Conservation (phyloP, 75 land plant genomes). For the Picea glauca region DNA sequence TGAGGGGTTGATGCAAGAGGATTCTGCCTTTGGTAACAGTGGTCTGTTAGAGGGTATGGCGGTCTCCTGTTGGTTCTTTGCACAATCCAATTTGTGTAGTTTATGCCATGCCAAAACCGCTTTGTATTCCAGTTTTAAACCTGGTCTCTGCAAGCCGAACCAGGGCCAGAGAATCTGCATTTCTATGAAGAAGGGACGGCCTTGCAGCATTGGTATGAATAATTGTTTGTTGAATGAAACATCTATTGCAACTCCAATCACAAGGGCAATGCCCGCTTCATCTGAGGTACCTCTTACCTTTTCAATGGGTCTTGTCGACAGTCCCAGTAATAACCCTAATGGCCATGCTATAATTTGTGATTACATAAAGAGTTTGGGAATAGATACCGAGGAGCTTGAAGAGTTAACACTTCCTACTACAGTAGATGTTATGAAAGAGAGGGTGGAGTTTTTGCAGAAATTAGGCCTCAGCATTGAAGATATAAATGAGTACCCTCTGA, state of each 20-base stretch:
- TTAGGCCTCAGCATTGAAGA: slow-evolving; percentile 73
- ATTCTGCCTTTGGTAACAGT: no score
- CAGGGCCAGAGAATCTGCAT: neutral
- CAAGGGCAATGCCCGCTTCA: neutral
- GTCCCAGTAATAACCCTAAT: slow-evolving; percentile 17
- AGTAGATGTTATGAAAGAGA: slow-evolving; percentile 78
- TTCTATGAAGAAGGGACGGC: neutral
- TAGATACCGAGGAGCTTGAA: no score
- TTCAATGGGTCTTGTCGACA: no score
- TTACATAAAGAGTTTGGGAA: no score
- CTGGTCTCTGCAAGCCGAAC: neutral
- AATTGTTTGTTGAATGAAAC: neutral
- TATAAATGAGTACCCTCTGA: slow-evolving; percentile 72
- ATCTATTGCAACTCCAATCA: no score
- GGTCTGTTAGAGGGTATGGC: no score
- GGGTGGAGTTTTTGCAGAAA: slow-evolving; percentile 69
- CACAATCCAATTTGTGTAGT: neutral
- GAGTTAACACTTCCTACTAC: slow-evolving; percentile 1
- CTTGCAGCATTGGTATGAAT: neutral
- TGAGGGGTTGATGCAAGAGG: no score
- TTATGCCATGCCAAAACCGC: neutral
- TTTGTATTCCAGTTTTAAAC: neutral
- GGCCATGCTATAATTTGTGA: no score
- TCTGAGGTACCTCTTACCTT: no score
- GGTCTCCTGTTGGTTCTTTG: no score